Percentiles rank a stretch among this genome's conserved stretches.
phyloP scores from a whole-genome alignment of 139 green algal genomes.

The Chlorella sp. region DNA sequence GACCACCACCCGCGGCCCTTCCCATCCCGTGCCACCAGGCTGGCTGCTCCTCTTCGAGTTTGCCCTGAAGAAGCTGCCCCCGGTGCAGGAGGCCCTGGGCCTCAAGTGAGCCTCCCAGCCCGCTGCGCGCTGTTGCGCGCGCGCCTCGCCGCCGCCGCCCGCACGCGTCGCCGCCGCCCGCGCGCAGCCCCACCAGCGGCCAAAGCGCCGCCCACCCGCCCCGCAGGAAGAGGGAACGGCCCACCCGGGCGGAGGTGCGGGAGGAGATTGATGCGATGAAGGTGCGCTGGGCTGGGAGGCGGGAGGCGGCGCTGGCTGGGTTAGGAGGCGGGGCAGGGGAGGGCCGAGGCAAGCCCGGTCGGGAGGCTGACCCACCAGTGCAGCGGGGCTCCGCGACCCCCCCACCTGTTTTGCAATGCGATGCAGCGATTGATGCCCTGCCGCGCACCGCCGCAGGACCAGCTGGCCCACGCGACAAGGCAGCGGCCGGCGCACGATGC shows the following conservation, averaged over 20 bases:
- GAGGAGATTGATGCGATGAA: slow-evolving; percentile 26
- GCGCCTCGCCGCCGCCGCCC: not conserved
- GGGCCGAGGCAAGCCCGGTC: too few relatives aligned
- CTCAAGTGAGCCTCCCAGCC: slow-evolving; percentile 6
- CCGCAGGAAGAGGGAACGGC: slow-evolving; percentile 19
- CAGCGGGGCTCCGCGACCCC: not conserved
- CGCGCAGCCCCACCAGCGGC: not conserved
- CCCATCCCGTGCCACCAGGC: too few relatives aligned
- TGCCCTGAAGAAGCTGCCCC: slow-evolving; percentile 33
- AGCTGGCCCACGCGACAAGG: too few relatives aligned
- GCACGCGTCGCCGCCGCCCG: not conserved
- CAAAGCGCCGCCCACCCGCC: not conserved
- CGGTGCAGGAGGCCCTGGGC: slow-evolving; percentile 31
- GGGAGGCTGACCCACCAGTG: too few relatives aligned
- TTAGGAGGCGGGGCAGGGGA: too few relatives aligned
- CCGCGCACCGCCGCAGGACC: not conserved
- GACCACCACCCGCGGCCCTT: too few relatives aligned
- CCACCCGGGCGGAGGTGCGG: slow-evolving; percentile 13
- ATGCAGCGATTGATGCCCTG: not conserved
- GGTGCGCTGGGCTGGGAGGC: not conserved
- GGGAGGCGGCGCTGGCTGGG: not conserved
- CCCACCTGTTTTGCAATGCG: not conserved
- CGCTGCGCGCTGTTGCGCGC: not conserved
- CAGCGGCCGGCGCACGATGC: too few relatives aligned
- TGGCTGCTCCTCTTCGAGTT: slow-evolving; percentile 32